Evolutionary conservation across 1,139 yeast species (phyloP), one percentile per base, ranked within the genome.

Genomic region (Magnusiomyces suaveolens): DNA sequence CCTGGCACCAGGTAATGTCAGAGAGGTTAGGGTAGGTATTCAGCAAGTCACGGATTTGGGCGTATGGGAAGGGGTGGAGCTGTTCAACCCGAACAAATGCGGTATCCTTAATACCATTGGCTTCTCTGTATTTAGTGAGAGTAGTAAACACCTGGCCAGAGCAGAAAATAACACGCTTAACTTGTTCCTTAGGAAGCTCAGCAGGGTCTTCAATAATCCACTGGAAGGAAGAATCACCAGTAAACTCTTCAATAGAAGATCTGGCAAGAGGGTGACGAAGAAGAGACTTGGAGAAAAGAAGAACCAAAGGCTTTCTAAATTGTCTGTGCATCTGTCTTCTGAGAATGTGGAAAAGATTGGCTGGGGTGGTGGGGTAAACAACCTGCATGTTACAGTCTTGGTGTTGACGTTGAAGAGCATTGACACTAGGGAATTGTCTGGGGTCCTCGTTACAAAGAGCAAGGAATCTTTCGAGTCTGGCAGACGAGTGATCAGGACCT

Each of bases 301-400:
- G 70, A 57, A 81, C 77, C 74, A 94, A 79, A 59, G 98, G 99
- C 76, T 94, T 94, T 78, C 99, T 84, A 79, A 92, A 94, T 76
- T 92, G 97, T 75, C 98, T 87, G 75, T 90, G 97, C 89, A 89
- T 90, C 80, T 94, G 98, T 80, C 99, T 87, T 80, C 99, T 87
- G 72, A 92, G 76, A 69, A 90, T 77, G 72, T 94, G 99, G 95
- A 94, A 94, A 71, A 89, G 72, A 72, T 90, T 90, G 53, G 97
- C 88, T 59, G 98, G 98, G 23, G 98, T 92, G 46, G 98, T 87
- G 73, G 98, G 98, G 76, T 94, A 94, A 43, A 90, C 97, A 70
- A 92, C 82, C 76, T 94, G 98, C 85, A 90, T 84, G 78, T 94
- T 94, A 78, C 94, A 84, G 71, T 94, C 98, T 77, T 94, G 99